Evolutionary conservation across 768 basidiomycete genomes (phyloP), one percentile per base, ranked within the genome.

Genomic region (Cubamyces lactineus): DNA sequence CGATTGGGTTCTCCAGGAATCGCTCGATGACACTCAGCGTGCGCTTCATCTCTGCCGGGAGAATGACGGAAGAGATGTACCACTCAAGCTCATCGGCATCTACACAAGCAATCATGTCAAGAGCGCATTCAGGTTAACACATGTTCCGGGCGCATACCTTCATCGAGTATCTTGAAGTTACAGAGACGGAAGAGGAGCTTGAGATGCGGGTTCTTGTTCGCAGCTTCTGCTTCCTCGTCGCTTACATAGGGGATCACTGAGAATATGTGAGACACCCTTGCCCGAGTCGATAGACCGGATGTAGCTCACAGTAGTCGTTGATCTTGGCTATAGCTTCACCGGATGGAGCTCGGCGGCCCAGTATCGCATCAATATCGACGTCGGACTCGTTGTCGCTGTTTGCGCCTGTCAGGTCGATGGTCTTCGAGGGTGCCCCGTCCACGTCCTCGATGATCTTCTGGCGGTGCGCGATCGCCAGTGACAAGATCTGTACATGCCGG

Each of bases 101-200:
- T 89, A 50, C 19, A 43, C 16, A 11, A 39, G 6, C 16, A 1
- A 48, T 30, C 11, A 21, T 45, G 48, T 68, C 50, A 34, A 34
- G 9, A 34, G 34, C 9, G 34, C 34, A 42, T 60, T 67, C 24
- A 46, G 21, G 19, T 40, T 59, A 19, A n/a, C n/a, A 57, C 54
- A 63, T 38, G 26, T 15, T 17, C 11, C 5, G 34, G 34, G 9
- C 57, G 57, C 38, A 59, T 66, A 91, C 94, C 84, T 71, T 92
- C 86, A 56, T 86, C 82, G 12, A 81, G 73, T 48, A 88, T 79
- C 63, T 78, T 79, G 73, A 96, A 96, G 40, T 86, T 85, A 21
- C 88, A 78, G 8, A 98, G 78, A 39, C 89, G 86, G 74, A 97
- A 89, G 63, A 98, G 74, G 26, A 98, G 83, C 72, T 94, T 95